These are phyloP conservation scores for Clonostachys rosea DNA, from an alignment of 2,329 filamentous ascomycete genomes.

Conservation along the genomic window DNA sequence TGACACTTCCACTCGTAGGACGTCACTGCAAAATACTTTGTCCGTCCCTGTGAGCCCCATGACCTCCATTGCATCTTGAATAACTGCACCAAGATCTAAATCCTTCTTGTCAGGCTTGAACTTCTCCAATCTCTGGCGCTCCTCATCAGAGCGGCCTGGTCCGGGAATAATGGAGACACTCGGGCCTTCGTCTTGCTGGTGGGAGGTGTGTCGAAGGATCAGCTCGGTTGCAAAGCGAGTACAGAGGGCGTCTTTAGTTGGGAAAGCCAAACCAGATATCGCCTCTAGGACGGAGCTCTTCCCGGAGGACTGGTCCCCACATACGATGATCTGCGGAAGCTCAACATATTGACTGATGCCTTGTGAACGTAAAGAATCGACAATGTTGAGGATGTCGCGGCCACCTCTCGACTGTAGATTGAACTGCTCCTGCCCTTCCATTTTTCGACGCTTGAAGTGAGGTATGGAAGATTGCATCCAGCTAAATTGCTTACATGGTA, in stretches of 20 bases:
- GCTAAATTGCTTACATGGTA: too few species aligned
- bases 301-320: constrained; percentile 33
- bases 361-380: constrained; percentile 28
- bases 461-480: too few species aligned
- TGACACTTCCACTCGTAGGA: constrained; percentile 40
- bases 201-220: constrained; percentile 40
- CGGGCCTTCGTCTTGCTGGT: constrained; percentile 17
- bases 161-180: constrained; percentile 10
- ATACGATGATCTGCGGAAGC: constrained; percentile 40
- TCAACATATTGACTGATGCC: constrained; percentile 30
- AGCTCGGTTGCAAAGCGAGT: constrained; percentile 61
- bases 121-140: constrained; percentile 11
- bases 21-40: constrained; percentile 37
- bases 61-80: constrained; percentile 25
- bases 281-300: constrained; percentile 64
- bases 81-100: constrained; percentile 20
- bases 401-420: constrained; percentile 15
- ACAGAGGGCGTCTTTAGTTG: constrained; percentile 51
- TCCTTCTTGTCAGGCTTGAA: constrained; percentile 16
- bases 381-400: constrained; percentile 27
- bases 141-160: constrained; percentile 14
- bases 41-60: constrained; percentile 26
- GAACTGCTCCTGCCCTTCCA: too few species aligned
- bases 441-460: too few species aligned
- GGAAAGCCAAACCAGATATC: constrained; percentile 58